These are phyloP conservation scores for Dactylonectria estremocensis DNA, from an alignment of 2,329 filamentous ascomycete species.

Conservation along the genomic window DNA sequence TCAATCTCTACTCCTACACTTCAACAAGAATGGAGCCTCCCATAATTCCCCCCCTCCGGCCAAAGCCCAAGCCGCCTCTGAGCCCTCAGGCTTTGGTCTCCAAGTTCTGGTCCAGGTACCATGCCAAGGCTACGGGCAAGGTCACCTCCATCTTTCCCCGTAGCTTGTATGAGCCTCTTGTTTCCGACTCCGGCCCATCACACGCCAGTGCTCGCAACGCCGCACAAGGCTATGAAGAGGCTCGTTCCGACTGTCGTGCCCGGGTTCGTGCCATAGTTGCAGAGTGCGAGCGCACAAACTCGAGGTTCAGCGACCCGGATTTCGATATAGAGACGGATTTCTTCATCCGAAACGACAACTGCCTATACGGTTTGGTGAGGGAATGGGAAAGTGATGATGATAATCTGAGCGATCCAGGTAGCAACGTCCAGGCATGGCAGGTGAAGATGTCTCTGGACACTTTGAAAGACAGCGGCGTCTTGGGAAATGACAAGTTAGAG, in stretches of 20 bases:
- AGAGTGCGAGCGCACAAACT: conserved; percentile 61
- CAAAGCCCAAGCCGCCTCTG: conserved; percentile 40
- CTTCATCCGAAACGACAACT: conserved; percentile 54
- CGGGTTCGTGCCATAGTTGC: conserved; percentile 57
- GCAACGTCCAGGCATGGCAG: conserved; percentile 16
- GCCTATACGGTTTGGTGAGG: conserved; percentile 53
- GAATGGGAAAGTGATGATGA: conserved; percentile 36
- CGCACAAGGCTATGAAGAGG: conserved; percentile 59
- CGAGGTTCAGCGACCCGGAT: conserved; percentile 62
- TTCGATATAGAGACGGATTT: conserved; percentile 61
- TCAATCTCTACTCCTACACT: background rate
- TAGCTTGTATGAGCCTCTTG: conserved; percentile 54
- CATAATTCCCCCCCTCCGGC: conserved; percentile 22
- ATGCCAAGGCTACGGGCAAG: conserved; percentile 58
- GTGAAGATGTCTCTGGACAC: conserved; percentile 35
- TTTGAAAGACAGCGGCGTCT: conserved; percentile 30
- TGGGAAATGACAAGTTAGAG: conserved; percentile 33
- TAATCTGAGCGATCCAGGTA: conserved; percentile 14
- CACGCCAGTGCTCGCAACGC: conserved; percentile 55
- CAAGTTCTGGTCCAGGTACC: conserved; percentile 61
- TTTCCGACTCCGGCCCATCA: conserved; percentile 40
- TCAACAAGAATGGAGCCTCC: conserved; percentile 33
- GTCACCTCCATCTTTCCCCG: conserved; percentile 62
- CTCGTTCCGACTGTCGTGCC: conserved; percentile 57
- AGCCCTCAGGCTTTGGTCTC: conserved; percentile 58